Evolutionary conservation across 352 stramenopile genomes (phyloP), one percentile per base, ranked within the genome.

Genomic region (Globisporangium cystogenes): DNA sequence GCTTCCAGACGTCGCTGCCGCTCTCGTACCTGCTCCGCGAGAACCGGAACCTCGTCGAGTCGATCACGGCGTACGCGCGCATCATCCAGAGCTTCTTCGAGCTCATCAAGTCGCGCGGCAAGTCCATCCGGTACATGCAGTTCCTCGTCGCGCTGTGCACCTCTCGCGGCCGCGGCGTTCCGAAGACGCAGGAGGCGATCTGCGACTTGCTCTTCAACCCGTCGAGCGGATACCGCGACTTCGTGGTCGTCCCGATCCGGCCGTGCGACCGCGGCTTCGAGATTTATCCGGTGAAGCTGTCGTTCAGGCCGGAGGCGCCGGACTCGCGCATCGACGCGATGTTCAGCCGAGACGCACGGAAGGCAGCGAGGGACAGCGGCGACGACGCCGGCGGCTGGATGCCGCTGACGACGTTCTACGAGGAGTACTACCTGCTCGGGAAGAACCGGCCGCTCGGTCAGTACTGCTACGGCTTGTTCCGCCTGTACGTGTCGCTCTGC

Each of bases 181-280:
- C 74, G 0, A 90, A 90, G 60, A 87, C 75, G 3, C 79, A 90
- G 47, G 76, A 90, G 67, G 68, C 77, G 7, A 85, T 90, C 41
- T 87, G 74, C 44, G 76, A 87, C 15, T 45, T 90, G 14, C 53
- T 90, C 33, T 87, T 90, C 54, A 86, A 86, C 37, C 43, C 67
- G 4, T 44, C 53, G 7, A 70, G 86, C 49, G 73, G 72, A 6
- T 90, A 79, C 64, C 57, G 66, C 11, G 73, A 88, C 43, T 63
- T 69, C 37, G 68, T 83, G 6, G 62, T 88, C 14, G 66, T 87
- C 29, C 76, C 79, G 18, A 65, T 86, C 48, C 72, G 68, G 15
- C 60, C 76, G 0, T 68, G 51, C 3, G 48, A 53, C 8, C 59
- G 45, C 47, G 79, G 79, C 0, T 86, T 90, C 48, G 74, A 86